A percentile compares a stretch with the other conserved stretches of the same genome.
phyloP scores from a whole-genome alignment of 78 protist species.

The Polysphondylium violaceum region DNA sequence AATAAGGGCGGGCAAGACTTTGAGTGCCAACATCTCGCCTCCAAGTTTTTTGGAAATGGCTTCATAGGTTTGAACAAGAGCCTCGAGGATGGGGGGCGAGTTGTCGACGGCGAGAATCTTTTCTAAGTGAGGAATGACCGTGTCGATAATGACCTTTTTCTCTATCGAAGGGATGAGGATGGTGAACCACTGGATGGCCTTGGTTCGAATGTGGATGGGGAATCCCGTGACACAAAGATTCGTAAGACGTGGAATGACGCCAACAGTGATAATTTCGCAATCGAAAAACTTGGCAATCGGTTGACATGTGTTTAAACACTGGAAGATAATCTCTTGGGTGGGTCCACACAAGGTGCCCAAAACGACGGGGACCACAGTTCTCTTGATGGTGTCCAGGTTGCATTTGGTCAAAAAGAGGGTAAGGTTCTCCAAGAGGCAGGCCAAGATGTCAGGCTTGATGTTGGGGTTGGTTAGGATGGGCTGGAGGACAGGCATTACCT shows the following conservation, averaged over 20 bases:
- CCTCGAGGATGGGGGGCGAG: conserved; percentile 47
- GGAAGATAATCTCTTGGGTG: conserved; percentile 67
- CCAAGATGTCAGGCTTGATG: conserved; percentile 32
- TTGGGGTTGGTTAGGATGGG: conserved; percentile 1
- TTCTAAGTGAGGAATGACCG: conserved; percentile 41
- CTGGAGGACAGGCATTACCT: background rate
- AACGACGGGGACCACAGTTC: conserved; percentile 9
- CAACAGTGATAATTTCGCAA: conserved; percentile 22
- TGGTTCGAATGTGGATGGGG: conserved; percentile 60
- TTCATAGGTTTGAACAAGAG: conserved; percentile 55
- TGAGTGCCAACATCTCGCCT: conserved; percentile 66
- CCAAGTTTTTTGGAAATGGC: conserved; percentile 61
- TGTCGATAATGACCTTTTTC: conserved; percentile 25
- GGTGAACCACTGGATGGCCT: conserved; percentile 65
- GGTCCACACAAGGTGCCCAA: conserved; percentile 75
- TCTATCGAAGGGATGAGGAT: conserved; percentile 46
- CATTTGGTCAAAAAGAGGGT: conserved; percentile 4
- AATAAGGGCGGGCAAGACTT: conserved; percentile 62
- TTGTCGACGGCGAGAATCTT: conserved; percentile 41
- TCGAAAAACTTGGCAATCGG: conserved; percentile 31
- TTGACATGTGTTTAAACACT: conserved; percentile 16
- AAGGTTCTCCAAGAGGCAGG: conserved; percentile 18
- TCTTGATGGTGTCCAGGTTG: conserved; percentile 14
- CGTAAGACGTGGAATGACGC: conserved; percentile 42
- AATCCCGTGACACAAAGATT: conserved; percentile 40